Conservation (phyloP, 2,329 filamentous ascomycete genomes). For the Talaromyces funiculosus region DNA sequence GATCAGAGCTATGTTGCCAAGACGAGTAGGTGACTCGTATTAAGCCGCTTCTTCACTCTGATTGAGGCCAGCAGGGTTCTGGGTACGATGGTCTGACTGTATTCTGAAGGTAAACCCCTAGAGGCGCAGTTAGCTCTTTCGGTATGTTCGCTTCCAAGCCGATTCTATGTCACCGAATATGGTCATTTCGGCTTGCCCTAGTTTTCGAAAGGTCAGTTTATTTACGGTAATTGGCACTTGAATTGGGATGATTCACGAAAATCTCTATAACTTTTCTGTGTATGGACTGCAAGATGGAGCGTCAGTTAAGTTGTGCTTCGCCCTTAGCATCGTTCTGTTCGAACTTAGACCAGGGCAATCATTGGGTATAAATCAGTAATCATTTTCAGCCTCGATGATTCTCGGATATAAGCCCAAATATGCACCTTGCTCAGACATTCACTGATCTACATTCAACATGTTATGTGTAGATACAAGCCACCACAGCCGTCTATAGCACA, state of each 20-base stretch:
- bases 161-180: neutral
- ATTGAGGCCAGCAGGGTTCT: neutral
- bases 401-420: neutral
- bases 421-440: neutral
- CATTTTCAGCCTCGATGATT: neutral
- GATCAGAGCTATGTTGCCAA: neutral
- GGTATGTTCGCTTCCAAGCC: neutral
- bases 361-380: neutral
- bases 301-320: neutral
- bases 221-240: no score
- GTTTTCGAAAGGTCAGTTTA: neutral
- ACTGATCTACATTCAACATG: neutral
- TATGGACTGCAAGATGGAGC: neutral
- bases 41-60: neutral
- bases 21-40: neutral
- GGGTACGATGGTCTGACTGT: neutral
- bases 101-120: neutral
- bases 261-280: neutral
- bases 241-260: no score
- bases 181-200: neutral
- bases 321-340: no score
- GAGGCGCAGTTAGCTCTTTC: neutral
- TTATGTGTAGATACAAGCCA: neutral
- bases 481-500: neutral
- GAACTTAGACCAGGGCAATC: no score